These are phyloP conservation scores for Aspergillus olivimuriae DNA, from an alignment of 495 filamentous ascomycete species.

Conservation along the genomic window DNA sequence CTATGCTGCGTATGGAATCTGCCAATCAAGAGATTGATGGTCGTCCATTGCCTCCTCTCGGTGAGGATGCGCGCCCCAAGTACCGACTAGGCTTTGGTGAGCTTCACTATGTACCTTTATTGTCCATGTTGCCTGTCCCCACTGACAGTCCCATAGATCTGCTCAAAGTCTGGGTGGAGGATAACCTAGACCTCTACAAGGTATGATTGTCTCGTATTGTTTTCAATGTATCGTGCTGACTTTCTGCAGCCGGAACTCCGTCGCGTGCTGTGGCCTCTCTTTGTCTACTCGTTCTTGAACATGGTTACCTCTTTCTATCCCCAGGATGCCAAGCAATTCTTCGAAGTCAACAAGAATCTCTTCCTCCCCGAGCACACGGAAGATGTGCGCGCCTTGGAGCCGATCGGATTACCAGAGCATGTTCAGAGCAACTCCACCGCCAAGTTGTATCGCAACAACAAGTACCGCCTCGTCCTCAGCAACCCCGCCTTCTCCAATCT, in stretches of 20 bases:
- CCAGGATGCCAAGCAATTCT: conserved; percentile 64
- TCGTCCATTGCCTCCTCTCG: conserved; percentile 54
- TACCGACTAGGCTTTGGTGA: conserved; percentile 67
- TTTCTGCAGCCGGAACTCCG: conserved; percentile 66
- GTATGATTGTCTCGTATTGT: conserved; percentile 29
- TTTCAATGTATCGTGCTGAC: conserved; percentile 20
- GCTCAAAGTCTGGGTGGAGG: conserved; percentile 75
- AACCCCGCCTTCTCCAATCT: conserved; percentile 70
- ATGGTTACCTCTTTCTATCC: conserved; percentile 68
- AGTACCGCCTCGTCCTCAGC: conserved; percentile 82
- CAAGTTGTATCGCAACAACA: conserved; percentile 73
- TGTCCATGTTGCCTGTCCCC: not conserved
- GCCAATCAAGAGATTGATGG: conserved; percentile 71
- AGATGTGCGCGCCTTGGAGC: conserved; percentile 61
- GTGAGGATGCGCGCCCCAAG: conserved; percentile 67
- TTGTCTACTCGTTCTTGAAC: conserved; percentile 85
- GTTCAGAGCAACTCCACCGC: conserved; percentile 62
- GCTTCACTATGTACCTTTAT: conserved; percentile 7
- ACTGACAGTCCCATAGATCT: conserved; percentile 37
- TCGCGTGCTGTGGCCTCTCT: conserved; percentile 84
- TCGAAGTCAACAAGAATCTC: conserved; percentile 55
- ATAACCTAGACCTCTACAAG: conserved; percentile 90
- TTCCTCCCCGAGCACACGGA: conserved; percentile 73
- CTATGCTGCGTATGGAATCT: conserved; percentile 89
- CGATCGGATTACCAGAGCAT: conserved; percentile 70